These are phyloP conservation scores for Periconia digitata DNA, from an alignment of 2,329 filamentous ascomycete species.

Conservation along the genomic window DNA sequence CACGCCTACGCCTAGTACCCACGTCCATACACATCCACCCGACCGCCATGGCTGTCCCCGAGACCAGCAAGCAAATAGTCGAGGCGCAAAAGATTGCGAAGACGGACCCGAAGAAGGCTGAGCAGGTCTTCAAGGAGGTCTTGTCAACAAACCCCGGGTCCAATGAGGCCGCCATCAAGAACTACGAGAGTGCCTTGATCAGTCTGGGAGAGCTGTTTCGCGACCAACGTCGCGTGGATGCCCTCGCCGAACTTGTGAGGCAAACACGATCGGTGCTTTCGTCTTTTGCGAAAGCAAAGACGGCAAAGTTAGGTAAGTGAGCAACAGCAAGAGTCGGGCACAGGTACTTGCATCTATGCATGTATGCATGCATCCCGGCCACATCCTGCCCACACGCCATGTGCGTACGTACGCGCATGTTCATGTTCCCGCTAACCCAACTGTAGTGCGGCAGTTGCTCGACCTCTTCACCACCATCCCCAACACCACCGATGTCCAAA, in stretches of 20 bases:
- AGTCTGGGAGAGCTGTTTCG: slow-evolving; percentile 90
- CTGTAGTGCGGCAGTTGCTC: slow-evolving; percentile 86
- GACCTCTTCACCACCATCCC: slow-evolving; percentile 94
- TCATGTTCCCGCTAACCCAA: not conserved
- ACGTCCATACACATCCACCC: not conserved
- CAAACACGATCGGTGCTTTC: slow-evolving; percentile 89
- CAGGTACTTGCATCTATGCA: too few species aligned
- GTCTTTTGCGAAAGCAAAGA: slow-evolving; percentile 98
- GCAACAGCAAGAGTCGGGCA: too few species aligned
- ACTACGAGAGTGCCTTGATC: slow-evolving; percentile 88
- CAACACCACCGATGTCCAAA: slow-evolving; percentile 91
- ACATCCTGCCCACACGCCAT: too few species aligned
- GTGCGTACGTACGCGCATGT: too few species aligned
- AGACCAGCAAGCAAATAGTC: slow-evolving; percentile 69
- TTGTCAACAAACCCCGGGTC: slow-evolving; percentile 81
- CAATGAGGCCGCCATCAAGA: slow-evolving; percentile 82
- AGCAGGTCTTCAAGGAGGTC: slow-evolving; percentile 86
- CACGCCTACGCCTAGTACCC: not conserved
- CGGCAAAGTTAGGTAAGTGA: slow-evolving; percentile 85
- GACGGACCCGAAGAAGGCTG: slow-evolving; percentile 79
- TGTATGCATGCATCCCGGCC: too few species aligned
- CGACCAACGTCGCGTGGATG: slow-evolving; percentile 78
- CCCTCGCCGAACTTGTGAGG: slow-evolving; percentile 86
- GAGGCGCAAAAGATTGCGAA: slow-evolving; percentile 86
- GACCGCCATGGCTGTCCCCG: slow-evolving; percentile 39